These are phyloP conservation scores for Bromus sterilis DNA, from an alignment of 176 grass and related monocot species.

Conservation along the genomic window DNA sequence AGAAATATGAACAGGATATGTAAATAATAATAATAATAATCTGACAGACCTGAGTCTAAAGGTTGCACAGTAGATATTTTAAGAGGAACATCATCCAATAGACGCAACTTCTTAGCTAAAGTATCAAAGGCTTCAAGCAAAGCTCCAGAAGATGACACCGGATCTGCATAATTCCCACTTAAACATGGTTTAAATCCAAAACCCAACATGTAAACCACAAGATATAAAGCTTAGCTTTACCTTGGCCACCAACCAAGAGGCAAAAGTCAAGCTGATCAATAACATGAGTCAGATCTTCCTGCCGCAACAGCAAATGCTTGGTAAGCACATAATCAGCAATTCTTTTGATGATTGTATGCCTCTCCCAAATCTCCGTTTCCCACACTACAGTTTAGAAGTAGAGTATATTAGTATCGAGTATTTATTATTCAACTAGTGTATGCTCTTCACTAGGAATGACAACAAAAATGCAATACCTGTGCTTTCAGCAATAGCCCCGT, in stretches of 20 bases:
- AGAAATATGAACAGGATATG: neutral
- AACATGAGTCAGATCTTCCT: constrained; percentile 59
- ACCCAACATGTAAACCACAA: neutral
- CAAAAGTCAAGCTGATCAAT: constrained; percentile 96
- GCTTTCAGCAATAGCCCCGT: constrained; percentile 95
- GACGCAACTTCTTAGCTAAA: constrained; percentile 59
- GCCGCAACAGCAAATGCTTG: constrained; percentile 56
- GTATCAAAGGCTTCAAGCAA: constrained; percentile 68
- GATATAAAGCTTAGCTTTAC: constrained; percentile 29
- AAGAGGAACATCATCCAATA: constrained; percentile 81
- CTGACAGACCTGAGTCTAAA: constrained; percentile 58
- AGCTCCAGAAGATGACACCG: constrained; percentile 54
- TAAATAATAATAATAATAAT: constrained; percentile 5
- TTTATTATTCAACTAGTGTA: neutral
- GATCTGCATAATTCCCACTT: constrained; percentile 53
- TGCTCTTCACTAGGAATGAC: constrained; percentile 8
- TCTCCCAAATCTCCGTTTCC: constrained; percentile 69
- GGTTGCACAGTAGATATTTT: constrained; percentile 82
- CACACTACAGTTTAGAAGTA: constrained; percentile 58
- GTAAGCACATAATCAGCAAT: constrained; percentile 65
- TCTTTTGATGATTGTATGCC: constrained; percentile 75
- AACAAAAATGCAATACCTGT: constrained; percentile 53
- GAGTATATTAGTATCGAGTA: neutral
- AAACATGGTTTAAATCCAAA: neutral
- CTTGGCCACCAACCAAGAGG: constrained; percentile 62